Evolutionary conservation across 2,329 filamentous ascomycete genomes (phyloP).

Genomic region (Botrytis pseudocinerea): DNA sequence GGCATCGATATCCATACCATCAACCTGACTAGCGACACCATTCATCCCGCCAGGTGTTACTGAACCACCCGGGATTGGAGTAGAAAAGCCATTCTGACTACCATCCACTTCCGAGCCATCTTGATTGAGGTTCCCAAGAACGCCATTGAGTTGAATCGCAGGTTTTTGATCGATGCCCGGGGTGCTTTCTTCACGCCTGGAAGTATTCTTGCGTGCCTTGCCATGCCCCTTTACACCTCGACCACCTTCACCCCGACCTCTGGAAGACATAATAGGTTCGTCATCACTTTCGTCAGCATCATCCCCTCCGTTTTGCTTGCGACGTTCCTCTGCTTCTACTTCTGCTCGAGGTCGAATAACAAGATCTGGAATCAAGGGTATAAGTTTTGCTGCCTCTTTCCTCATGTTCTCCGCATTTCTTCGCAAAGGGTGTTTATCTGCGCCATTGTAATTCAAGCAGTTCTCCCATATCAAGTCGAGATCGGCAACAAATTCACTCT

Average conservation of each 20-base stretch:
- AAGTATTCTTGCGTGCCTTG: conserved; percentile 71
- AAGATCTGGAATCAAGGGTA: conserved; percentile 92
- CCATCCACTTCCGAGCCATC: conserved; percentile 83
- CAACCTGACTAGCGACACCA: conserved; percentile 71
- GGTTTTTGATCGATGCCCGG: conserved; percentile 76
- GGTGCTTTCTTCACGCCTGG: conserved; percentile 75
- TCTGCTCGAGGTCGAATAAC: conserved; percentile 87
- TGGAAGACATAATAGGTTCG: conserved; percentile 96
- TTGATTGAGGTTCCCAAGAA: conserved; percentile 57
- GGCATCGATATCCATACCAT: conserved; percentile 85
- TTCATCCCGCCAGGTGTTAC: conserved; percentile 74
- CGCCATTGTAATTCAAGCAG: conserved; percentile 92
- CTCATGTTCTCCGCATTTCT: conserved; percentile 96
- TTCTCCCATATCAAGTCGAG: conserved; percentile 96
- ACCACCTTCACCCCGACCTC: conserved; percentile 78
- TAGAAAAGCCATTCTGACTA: conserved; percentile 80
- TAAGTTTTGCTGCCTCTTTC: conserved; percentile 95
- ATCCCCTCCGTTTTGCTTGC: conserved; percentile 82
- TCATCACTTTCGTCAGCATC: conserved; percentile 94
- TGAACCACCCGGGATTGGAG: conserved; percentile 72
- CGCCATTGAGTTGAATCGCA: conserved; percentile 63
- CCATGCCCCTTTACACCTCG: conserved; percentile 56
- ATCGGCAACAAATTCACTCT: conserved; percentile 91
- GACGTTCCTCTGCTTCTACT: conserved; percentile 83
- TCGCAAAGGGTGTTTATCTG: conserved; percentile 80